phyloP scores from a whole-genome alignment of 495 filamentous ascomycete genomes.

The Podospora conica region DNA sequence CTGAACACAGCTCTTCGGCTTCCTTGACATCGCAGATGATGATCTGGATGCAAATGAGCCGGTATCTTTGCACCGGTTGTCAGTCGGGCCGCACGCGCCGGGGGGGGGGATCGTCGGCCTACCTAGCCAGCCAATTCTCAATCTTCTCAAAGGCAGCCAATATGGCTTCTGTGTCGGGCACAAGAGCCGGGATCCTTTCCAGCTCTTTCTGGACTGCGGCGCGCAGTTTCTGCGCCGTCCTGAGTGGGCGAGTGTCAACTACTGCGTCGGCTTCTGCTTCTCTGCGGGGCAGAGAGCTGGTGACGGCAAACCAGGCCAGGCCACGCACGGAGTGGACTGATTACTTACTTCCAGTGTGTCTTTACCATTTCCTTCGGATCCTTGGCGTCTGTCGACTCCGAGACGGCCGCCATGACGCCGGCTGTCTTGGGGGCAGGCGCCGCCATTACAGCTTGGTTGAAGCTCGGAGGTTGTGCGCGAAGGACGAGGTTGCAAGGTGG shows the following conservation, averaged over 20 bases:
- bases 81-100: slow-evolving; percentile 11
- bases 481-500: background rate
- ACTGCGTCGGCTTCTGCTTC: background rate
- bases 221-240: slow-evolving; percentile 23
- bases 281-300: background rate
- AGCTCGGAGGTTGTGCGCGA: background rate
- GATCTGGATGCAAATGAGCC: slow-evolving; percentile 59
- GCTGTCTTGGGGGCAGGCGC: slow-evolving; percentile 3
- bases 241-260: slow-evolving; percentile 15
- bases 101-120: slow-evolving; percentile 27
- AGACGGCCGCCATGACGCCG: background rate
- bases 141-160: slow-evolving; percentile 49
- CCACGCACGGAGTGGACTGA: background rate
- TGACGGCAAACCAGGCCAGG: background rate
- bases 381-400: slow-evolving; percentile 3
- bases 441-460: slow-evolving; percentile 14
- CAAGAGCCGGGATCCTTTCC: slow-evolving; percentile 43
- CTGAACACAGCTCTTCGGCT: slow-evolving; percentile 48
- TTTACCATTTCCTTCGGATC: slow-evolving; percentile 10
- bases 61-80: slow-evolving; percentile 49
- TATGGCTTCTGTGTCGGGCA: slow-evolving; percentile 39
- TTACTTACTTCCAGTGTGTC: slow-evolving; percentile 25
- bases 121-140: slow-evolving; percentile 54
- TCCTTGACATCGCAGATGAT: slow-evolving; percentile 67
- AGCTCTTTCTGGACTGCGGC: slow-evolving; percentile 24